phyloP scores from a whole-genome alignment of 306 rosid genomes.

The Castanea sativa region DNA sequence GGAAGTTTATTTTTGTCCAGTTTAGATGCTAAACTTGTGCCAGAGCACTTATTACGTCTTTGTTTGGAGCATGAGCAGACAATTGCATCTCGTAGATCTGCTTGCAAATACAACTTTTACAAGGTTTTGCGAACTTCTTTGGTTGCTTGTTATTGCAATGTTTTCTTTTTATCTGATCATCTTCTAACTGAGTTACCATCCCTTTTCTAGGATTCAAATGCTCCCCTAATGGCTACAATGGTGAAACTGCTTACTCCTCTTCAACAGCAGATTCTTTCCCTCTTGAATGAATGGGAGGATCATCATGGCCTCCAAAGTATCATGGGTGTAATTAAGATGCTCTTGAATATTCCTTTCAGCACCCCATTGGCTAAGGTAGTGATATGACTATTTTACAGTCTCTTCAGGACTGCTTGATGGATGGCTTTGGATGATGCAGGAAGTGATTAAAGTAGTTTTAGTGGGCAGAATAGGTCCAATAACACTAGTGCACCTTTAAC shows the following conservation, averaged over 20 bases:
- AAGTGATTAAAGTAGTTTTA: neutral
- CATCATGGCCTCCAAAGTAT: slow-evolving; percentile 61
- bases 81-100: slow-evolving; percentile 39
- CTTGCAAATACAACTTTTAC: slow-evolving; percentile 66
- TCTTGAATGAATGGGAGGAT: slow-evolving; percentile 57
- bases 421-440: neutral
- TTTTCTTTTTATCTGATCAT: slow-evolving; percentile 5
- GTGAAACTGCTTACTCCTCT: slow-evolving; percentile 62
- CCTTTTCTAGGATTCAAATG: slow-evolving; percentile 69
- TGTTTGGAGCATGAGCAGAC: slow-evolving; percentile 60
- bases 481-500: neutral
- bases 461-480: neutral
- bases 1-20: slow-evolving; percentile 44
- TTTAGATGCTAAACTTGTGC: slow-evolving; percentile 69
- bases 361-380: slow-evolving; percentile 84
- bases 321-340: slow-evolving; percentile 61
- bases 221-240: slow-evolving; percentile 69
- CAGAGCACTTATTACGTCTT: slow-evolving; percentile 75
- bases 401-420: neutral
- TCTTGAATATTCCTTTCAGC: slow-evolving; percentile 53
- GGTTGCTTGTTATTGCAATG: neutral
- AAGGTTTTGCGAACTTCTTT: slow-evolving; percentile 46
- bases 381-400: neutral
- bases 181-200: slow-evolving; percentile 6
- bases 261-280: slow-evolving; percentile 40